Evolutionary conservation across 352 stramenopile genomes (phyloP), one percentile per base, ranked within the genome.

Genomic region (Globisporangium takayamanum): DNA sequence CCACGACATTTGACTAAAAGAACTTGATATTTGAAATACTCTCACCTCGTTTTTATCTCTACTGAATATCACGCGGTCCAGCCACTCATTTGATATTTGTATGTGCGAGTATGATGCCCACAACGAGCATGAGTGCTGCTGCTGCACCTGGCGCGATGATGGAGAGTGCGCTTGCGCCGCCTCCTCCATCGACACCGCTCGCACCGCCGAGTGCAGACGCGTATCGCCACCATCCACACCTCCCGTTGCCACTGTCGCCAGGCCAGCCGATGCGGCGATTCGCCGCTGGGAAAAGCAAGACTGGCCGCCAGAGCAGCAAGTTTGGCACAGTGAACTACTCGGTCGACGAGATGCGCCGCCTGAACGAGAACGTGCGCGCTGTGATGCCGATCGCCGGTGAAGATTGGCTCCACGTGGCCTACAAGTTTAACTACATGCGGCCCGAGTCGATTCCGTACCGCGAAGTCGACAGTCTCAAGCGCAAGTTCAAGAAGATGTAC

Each of bases 401-500:
- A 8, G 78, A 85, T 53, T 88, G 78, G 78, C 67, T 88, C 58
- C 73, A 79, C 56, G 78, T 88, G 11, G 78, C 73, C 18, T 82
- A 83, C 61, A 67, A 80, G 47, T 88, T 85, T 59, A 88, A 88
- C 61, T 84, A 80, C 61, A 63, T 80, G 64, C 75, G 75, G 1
- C 75, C 75, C 39, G 75, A 82, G 64, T 76, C 70, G 45, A 82
- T 85, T 42, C 75, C 75, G 60, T 82, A 83, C 69, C 68, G 75
- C 36, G 75, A 85, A 50, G 75, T 82, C 50, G 75, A 85, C 53
- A 82, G 69, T 47, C 67, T 88, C 52, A 84, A 85, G 67, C 73
- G 78, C 53, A 88, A 88, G 60, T 85, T 85, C 59, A 85, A 84
- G 69, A 85, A 84, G 44, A 84, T 85, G 78, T 88, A 84, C 61